phyloP scores from a whole-genome alignment of 148 eudicot species.

The Amaranthus cruentus region DNA sequence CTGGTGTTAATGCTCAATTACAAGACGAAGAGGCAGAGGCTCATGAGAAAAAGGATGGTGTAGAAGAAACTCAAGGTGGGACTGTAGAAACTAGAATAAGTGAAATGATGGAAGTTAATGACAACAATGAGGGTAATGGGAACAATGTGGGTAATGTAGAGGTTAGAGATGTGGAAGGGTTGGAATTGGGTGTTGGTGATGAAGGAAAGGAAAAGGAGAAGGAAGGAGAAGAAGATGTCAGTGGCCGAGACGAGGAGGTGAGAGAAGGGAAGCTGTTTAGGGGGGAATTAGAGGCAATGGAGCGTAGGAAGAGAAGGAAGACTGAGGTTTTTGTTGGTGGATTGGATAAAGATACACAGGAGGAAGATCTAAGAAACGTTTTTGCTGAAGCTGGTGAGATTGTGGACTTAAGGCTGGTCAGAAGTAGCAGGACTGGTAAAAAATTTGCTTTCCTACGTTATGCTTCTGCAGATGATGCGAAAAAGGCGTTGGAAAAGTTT shows the following conservation, averaged over 20 bases:
- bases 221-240: conserved; percentile 11
- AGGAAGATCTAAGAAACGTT: conserved; percentile 56
- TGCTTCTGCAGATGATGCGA: conserved; percentile 57
- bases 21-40: conserved; percentile 5
- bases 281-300: conserved; percentile 58
- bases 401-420: conserved; percentile 41
- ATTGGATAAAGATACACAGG: conserved; percentile 46
- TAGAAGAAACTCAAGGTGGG: conserved; percentile 12
- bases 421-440: conserved; percentile 36
- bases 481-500: conserved; percentile 44
- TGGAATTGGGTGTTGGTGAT: conserved; percentile 13
- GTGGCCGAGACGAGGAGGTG: conserved; percentile 13
- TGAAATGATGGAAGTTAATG: conserved; percentile 11
- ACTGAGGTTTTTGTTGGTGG: conserved; percentile 64
- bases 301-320: conserved; percentile 49
- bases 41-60: conserved; percentile 13
- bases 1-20: background rate
- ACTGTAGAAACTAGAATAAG: background rate
- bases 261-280: conserved; percentile 29
- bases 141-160: conserved; percentile 6
- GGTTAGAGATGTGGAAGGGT: conserved; percentile 12
- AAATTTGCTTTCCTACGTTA: conserved; percentile 56
- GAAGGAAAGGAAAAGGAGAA: conserved; percentile 19
- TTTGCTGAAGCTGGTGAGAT: conserved; percentile 50
- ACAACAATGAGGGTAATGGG: background rate